Percentiles rank a stretch among this genome's conserved stretches.
Evolutionary conservation across 2,329 filamentous ascomycete genomes (phyloP).

Genomic region (Neonectria neomacrospora): DNA sequence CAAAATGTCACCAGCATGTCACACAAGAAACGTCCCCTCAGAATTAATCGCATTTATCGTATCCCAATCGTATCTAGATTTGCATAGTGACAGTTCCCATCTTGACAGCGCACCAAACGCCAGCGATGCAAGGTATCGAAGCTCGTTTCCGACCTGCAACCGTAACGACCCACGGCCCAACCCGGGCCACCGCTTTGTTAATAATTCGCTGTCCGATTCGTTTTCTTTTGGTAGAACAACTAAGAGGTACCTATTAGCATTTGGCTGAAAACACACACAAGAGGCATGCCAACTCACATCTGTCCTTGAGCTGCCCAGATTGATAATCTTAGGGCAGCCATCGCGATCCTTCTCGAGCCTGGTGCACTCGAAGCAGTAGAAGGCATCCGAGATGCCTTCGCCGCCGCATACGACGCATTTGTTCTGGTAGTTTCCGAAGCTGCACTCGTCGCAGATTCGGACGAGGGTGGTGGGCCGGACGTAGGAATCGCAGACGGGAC

Average conservation of each 20-base stretch:
- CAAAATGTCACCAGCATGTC: conserved; percentile 27
- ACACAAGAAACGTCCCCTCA: conserved; percentile 25
- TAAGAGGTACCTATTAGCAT: conserved; percentile 45
- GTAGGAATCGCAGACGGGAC: conserved; percentile 98
- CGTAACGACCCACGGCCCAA: conserved; percentile 51
- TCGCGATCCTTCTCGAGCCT: conserved; percentile 96
- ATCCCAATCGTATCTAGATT: conserved; percentile 29
- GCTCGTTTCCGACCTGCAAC: conserved; percentile 26
- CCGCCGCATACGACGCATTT: conserved; percentile 99
- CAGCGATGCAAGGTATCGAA: conserved; percentile 37
- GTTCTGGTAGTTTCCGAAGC: conserved; percentile 99
- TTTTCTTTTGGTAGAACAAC: conserved; percentile 75
- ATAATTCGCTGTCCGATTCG: conserved; percentile 68
- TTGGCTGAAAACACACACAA: background rate
- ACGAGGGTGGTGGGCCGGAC: conserved; percentile 97
- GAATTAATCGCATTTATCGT: conserved; percentile 14
- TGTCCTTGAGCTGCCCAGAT: conserved; percentile 92
- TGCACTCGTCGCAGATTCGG: conserved; percentile 99
- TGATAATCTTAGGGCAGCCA: conserved; percentile 99
- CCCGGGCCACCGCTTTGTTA: conserved; percentile 62
- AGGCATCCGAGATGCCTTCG: conserved; percentile 97
- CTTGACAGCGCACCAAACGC: conserved; percentile 38
- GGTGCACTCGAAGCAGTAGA: conserved; percentile 99
- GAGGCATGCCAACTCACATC: conserved; percentile 69
- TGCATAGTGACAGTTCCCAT: conserved; percentile 23